Evolutionary conservation across 2,329 filamentous ascomycete genomes (phyloP).

Genomic region (Penicillium capsulatum): DNA sequence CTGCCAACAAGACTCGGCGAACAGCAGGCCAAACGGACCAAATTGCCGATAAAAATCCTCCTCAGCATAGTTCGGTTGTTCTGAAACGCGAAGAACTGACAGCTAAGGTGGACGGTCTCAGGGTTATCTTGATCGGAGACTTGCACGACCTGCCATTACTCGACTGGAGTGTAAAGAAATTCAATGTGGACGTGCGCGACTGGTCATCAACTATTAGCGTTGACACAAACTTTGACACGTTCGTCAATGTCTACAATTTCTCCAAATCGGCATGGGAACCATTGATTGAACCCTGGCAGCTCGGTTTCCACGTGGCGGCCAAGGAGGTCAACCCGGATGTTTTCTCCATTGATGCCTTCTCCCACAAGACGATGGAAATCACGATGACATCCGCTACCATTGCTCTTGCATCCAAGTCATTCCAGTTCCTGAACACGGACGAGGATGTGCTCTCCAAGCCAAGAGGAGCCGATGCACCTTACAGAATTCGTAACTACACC

Average conservation of each 20-base stretch:
- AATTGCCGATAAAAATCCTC: conserved; percentile 37
- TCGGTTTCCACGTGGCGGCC: conserved; percentile 85
- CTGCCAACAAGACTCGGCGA: conserved; percentile 43
- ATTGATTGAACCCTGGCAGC: conserved; percentile 88
- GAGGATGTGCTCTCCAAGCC: conserved; percentile 93
- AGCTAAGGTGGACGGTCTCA: conserved; percentile 80
- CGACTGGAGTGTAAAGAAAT: conserved; percentile 88
- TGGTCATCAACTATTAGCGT: conserved; percentile 87
- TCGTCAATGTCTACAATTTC: conserved; percentile 97
- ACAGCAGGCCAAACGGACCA: conserved; percentile 43
- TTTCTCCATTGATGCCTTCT: conserved; percentile 78
- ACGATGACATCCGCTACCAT: conserved; percentile 92
- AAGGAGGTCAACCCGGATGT: conserved; percentile 71
- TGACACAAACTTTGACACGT: conserved; percentile 86
- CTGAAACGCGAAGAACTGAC: conserved; percentile 74
- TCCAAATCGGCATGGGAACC: conserved; percentile 99
- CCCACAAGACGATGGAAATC: conserved; percentile 84
- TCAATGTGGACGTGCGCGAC: conserved; percentile 77
- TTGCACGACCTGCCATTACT: conserved; percentile 91
- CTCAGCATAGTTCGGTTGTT: conserved; percentile 47
- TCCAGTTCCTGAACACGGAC: conserved; percentile 80
- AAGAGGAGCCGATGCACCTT: conserved; percentile 83
- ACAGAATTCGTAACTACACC: conserved; percentile 90
- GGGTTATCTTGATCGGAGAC: conserved; percentile 91
- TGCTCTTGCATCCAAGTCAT: conserved; percentile 85